Base-by-base conservation (phyloP, 208 protist genomes). In the Leishmania braziliensis region DNA sequence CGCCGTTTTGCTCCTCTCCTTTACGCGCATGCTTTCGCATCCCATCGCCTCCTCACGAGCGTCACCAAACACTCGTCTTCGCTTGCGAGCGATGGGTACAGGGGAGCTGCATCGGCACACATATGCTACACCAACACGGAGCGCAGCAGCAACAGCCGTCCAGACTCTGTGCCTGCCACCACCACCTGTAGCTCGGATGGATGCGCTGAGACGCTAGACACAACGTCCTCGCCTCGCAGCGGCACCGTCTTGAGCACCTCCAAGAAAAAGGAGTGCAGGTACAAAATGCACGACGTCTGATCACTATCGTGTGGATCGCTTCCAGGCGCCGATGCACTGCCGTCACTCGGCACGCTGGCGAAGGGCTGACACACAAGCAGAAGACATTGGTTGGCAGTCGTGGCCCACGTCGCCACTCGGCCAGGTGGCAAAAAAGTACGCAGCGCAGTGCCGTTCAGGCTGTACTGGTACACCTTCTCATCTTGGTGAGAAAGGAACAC, bases 231-330 rank as follows among this genome's bases (percentile, higher is more conserved):
- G 14, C 78, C 62, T 3, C 89, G 86, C 36, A 94, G 83, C n/a
- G 79, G 79, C 20, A 96, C 87, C 51, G 87, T 86, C 65, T 88
- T 89, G 29, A 91, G 72, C 48, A 88, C 74, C 33, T 83, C 88
- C 33, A 96, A 84, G 63, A 92, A 93, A 75, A 97, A 95, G 2
- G 89, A 87, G 74, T 97, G 94, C 36, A 96, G 71, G 84, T 92
- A 97, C 75, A 94, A 54, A 16, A 95, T 86, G 48, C 74, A 77
- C 10, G 74, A 77, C 8, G 53, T 29, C 2, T 62, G 56, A 33
- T 77, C 71, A 33, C 46, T 53, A 12, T 20, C n/a, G 53, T 68
- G 29, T 29, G 29, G 33, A 62, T 10, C 23, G 69, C 33, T 16
- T 43, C 66, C 36, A 48, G 68, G 23, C 18, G 43, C 68, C 18